Evolutionary conservation across 306 rosid genomes (phyloP).

Genomic region (Casuarina glauca): DNA sequence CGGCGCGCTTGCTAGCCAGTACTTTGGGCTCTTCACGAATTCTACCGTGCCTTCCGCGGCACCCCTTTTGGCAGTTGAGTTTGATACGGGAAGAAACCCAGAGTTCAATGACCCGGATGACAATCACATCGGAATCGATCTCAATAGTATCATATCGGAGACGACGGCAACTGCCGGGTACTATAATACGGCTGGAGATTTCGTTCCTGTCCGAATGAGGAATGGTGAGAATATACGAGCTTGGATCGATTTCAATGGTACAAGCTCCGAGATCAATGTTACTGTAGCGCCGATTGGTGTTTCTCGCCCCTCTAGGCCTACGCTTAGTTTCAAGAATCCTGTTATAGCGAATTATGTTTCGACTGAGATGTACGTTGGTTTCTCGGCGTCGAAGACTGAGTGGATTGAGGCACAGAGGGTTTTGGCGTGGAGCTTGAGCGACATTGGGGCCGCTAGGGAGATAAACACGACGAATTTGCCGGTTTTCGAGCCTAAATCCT

Average conservation of each 20-base stretch:
- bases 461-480: constrained; percentile 64
- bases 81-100: constrained; percentile 77
- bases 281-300: constrained; percentile 64
- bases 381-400: constrained; percentile 74
- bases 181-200: constrained; percentile 46
- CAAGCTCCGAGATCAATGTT: constrained; percentile 50
- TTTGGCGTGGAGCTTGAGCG: constrained; percentile 90
- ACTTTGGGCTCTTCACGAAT: constrained; percentile 79
- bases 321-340: constrained; percentile 44
- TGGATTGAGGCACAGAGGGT: constrained; percentile 81
- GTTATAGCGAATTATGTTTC: constrained; percentile 61
- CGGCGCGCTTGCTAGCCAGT: constrained; percentile 71
- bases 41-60: constrained; percentile 34
- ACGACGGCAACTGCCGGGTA: constrained; percentile 39
- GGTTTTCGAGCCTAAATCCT: constrained; percentile 33
- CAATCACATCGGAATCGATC: constrained; percentile 81
- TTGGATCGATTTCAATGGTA: constrained; percentile 80
- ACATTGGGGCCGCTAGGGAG: constrained; percentile 55
- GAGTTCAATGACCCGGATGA: constrained; percentile 74
- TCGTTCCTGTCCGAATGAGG: constrained; percentile 63
- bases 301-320: constrained; percentile 55
- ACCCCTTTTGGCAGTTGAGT: constrained; percentile 79
- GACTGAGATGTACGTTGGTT: constrained; percentile 77
- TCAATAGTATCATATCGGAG: constrained; percentile 49
- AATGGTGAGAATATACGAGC: constrained; percentile 64